These are phyloP conservation scores for Talaromyces sp. DNA, from an alignment of 2,329 filamentous ascomycete species.

Conservation along the genomic window DNA sequence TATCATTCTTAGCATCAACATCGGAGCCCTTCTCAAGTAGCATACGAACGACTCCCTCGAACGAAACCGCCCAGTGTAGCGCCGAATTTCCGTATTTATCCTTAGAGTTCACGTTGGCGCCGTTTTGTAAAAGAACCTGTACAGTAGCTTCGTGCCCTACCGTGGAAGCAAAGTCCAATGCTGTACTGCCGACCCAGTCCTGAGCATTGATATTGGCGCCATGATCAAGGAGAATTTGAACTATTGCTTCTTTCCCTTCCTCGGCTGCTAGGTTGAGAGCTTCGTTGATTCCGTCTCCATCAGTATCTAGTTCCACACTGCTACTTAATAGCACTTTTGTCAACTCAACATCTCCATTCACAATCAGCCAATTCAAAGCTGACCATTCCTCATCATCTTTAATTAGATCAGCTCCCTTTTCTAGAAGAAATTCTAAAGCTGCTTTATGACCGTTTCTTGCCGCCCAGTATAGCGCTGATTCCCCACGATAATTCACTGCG, in stretches of 20 bases:
- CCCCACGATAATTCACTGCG: neutral
- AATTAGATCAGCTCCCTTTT: neutral
- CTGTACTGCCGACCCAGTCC: conserved; percentile 17
- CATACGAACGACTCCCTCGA: neutral
- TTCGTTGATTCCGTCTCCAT: neutral
- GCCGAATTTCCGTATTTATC: neutral
- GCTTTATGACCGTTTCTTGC: neutral
- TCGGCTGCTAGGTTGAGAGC: conserved; percentile 14
- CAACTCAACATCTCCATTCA: neutral
- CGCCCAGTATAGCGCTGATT: neutral
- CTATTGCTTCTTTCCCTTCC: conserved; percentile 11
- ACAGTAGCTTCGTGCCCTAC: conserved; percentile 26
- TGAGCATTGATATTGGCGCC: neutral
- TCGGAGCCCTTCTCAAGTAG: neutral
- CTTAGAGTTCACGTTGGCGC: conserved; percentile 26
- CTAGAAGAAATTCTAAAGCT: neutral
- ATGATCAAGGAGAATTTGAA: conserved; percentile 3
- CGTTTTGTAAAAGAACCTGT: conserved; percentile 39
- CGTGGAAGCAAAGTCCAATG: conserved; percentile 17
- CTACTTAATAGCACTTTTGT: conserved; percentile 10
- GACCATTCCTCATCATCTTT: neutral
- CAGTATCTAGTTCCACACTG: conserved; percentile 10
- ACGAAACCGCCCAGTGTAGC: neutral
- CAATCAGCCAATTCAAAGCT: conserved; percentile 4
- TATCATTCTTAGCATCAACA: neutral